phyloP scores from a whole-genome alignment of 2,329 filamentous ascomycete genomes.

The Monilinia laxa region DNA sequence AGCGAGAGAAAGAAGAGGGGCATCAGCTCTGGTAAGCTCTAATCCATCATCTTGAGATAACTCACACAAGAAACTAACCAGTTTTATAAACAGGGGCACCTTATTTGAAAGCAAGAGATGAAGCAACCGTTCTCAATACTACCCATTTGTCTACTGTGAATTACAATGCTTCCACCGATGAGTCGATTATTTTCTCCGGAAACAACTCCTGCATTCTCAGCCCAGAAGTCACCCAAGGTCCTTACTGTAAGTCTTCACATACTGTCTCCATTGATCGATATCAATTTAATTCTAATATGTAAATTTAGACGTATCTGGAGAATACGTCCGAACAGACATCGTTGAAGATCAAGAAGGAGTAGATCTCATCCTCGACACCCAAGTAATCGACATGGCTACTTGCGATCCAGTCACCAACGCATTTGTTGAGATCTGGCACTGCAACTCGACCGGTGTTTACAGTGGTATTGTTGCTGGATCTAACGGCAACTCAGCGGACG shows the following conservation, averaged over 20 bases:
- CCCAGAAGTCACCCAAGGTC: constrained; percentile 54
- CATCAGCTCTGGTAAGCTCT: constrained; percentile 16
- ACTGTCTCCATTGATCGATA: accelerated
- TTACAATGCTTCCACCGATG: constrained; percentile 42
- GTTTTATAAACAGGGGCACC: neutral
- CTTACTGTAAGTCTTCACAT: constrained; percentile 46
- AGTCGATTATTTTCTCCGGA: constrained; percentile 44
- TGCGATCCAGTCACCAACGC: constrained; percentile 44
- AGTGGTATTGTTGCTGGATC: constrained; percentile 43
- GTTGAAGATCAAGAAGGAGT: constrained; percentile 42
- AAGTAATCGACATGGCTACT: constrained; percentile 44
- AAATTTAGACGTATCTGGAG: constrained; percentile 42
- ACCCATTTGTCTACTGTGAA: constrained; percentile 29
- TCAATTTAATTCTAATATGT: neutral
- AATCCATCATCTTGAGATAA: neutral
- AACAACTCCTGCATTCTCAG: constrained; percentile 51
- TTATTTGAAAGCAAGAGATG: constrained; percentile 27
- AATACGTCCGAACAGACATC: constrained; percentile 39
- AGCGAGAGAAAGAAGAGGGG: constrained; percentile 40
- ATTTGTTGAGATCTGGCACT: constrained; percentile 45
- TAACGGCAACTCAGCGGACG: constrained; percentile 45
- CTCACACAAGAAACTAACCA: neutral
- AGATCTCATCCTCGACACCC: constrained; percentile 45
- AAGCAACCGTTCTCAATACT: constrained; percentile 25
- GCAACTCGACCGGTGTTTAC: constrained; percentile 45